Conservation (phyloP, 2,329 filamentous ascomycete species). For the Diaporthe batatas region DNA sequence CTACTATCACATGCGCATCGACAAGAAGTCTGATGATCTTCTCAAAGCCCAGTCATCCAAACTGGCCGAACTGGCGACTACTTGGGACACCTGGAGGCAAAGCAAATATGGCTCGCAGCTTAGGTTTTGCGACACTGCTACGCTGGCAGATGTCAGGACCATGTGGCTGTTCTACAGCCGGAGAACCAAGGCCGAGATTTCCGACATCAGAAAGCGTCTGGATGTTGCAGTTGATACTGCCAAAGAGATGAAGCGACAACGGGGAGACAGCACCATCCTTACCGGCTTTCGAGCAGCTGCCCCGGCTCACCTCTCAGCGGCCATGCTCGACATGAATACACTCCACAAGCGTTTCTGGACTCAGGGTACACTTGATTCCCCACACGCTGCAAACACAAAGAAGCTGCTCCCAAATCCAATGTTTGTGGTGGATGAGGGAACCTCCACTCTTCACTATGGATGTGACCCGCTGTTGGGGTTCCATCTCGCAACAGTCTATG, state of each 20-base stretch:
- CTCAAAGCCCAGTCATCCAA: not conserved
- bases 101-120: slow-evolving; percentile 5
- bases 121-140: not conserved
- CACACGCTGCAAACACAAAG: not conserved
- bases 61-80: not conserved
- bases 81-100: not conserved
- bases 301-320: not conserved
- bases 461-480: not conserved
- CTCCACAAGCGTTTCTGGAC: not conserved
- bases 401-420: not conserved
- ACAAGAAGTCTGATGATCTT: not conserved
- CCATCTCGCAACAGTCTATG: not conserved
- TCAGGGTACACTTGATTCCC: not conserved
- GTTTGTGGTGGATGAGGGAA: not conserved
- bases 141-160: slow-evolving; percentile 1
- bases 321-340: not conserved
- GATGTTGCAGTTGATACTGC: not conserved
- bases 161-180: slow-evolving; percentile 5
- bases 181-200: not conserved
- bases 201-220: not conserved
- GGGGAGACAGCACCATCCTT: not conserved
- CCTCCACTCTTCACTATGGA: not conserved
- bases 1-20: slow-evolving; percentile 3
- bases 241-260: not conserved
- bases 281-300: not conserved